A percentile compares a stretch with the other conserved stretches of the same genome.
phyloP scores from a whole-genome alignment of 177 flowering plant species.

The Tripterygium wilfordii region DNA sequence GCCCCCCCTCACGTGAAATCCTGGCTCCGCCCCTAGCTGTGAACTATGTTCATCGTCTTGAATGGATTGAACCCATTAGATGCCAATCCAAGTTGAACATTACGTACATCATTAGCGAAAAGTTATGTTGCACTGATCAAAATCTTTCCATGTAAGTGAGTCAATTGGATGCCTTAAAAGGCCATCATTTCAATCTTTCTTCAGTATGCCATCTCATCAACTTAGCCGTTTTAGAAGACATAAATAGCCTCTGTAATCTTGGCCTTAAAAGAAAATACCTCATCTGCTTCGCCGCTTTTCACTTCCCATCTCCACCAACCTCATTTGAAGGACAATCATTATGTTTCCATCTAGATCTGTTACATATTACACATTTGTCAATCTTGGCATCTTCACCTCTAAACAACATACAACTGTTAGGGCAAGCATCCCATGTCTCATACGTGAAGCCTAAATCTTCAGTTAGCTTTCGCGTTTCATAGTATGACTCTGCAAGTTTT shows the following conservation, averaged over 20 bases:
- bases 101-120: slow-evolving; percentile 8
- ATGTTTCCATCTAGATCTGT: not conserved
- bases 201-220: slow-evolving; percentile 11
- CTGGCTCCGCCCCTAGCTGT: too few relatives aligned
- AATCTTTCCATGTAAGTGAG: not conserved
- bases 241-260: slow-evolving; percentile 11
- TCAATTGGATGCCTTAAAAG: slow-evolving; percentile 3
- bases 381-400: not conserved
- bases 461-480: not conserved
- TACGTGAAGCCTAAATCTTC: not conserved
- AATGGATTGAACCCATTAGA: slow-evolving; percentile 17
- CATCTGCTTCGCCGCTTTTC: not conserved
- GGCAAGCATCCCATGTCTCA: too few relatives aligned
- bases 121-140: not conserved
- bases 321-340: too few relatives aligned
- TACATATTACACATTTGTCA: not conserved
- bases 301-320: too few relatives aligned
- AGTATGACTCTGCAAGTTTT: not conserved
- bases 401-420: not conserved
- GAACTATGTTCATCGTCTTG: not conserved
- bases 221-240: not conserved
- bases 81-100: slow-evolving; percentile 15
- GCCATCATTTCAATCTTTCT: not conserved
- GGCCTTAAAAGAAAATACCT: slow-evolving; percentile 13
- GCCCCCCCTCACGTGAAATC: too few relatives aligned